Conservation (phyloP, 192 early-diverging fungal species). For the Umbelopsis vinacea region DNA sequence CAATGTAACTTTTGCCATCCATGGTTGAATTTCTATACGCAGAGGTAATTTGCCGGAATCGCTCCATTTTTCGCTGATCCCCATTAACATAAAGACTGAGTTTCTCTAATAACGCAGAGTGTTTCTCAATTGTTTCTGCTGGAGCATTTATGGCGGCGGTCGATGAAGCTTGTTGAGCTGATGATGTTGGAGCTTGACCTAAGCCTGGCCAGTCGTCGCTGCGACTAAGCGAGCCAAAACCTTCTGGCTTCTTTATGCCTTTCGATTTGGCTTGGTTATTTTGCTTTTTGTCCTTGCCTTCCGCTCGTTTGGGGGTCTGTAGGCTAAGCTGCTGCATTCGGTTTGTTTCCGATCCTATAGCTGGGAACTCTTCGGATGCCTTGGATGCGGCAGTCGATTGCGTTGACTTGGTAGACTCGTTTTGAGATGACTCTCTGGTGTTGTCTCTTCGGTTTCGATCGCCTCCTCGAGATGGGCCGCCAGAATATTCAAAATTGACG, state of each 20-base stretch:
- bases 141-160: not conserved
- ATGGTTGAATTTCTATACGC: slow-evolving; percentile 50
- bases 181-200: slow-evolving; percentile 15
- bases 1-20: slow-evolving; percentile 46
- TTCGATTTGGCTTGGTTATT: not conserved
- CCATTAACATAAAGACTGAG: slow-evolving; percentile 40
- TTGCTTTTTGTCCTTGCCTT: not conserved
- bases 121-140: slow-evolving; percentile 30
- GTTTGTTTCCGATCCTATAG: slow-evolving; percentile 15
- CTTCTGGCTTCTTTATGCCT: slow-evolving; percentile 12
- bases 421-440: slow-evolving; percentile 10
- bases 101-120: slow-evolving; percentile 46
- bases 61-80: slow-evolving; percentile 40
- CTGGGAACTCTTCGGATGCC: slow-evolving; percentile 25
- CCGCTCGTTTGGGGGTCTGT: not conserved
- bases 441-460: slow-evolving; percentile 8
- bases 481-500: slow-evolving; percentile 33
- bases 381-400: not conserved
- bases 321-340: slow-evolving; percentile 5
- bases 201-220: slow-evolving; percentile 32
- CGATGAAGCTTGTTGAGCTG: not conserved
- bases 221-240: slow-evolving; percentile 11
- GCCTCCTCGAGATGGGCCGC: slow-evolving; percentile 2
- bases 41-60: slow-evolving; percentile 55
- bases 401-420: not conserved